Base-by-base conservation (phyloP, 352 stramenopile species). In the Phytophthora pistaciae region DNA sequence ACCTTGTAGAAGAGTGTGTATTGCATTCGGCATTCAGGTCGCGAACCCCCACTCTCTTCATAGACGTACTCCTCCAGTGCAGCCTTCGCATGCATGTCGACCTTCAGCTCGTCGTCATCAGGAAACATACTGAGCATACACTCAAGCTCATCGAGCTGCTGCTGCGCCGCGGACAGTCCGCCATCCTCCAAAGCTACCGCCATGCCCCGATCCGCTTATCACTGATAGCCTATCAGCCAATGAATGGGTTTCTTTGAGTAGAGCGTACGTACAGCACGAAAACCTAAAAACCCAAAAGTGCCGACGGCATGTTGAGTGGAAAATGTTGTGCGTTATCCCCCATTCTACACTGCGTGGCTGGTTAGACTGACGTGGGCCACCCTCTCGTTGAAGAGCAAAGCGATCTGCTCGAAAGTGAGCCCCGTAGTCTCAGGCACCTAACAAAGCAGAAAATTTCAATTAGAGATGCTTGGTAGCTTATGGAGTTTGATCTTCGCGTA, bases 61-160 rank as follows among this genome's bases (percentile, higher is more conserved):
- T 16, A 49, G 42, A 74, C 64, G 25, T 64, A 75, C n/a, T 65
- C 4, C 38, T 63, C 44, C 70, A 83, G 53, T 75, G 74, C 44
- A 78, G 21, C 1, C 60, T 72, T 64, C 31, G 72, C 25, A n/a
- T 68, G 49, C 2, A n/a, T 56, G 52, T 91, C 75, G 8, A 83
- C 73, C 1, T 64, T 44, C 11, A 94, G 49, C 74, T 93, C 87
- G 1, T 83, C 55, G 0, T 40, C 52, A 14, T 60, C 67, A 2
- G 74, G 79, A 52, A 94, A 94, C 85, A 94, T 94, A 70, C 87
- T 93, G 10, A 78, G 54, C 72, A 94, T 85, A 66, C 87, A 94
- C 62, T 90, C 85, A n/a, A 92, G 74, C 73, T 94, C 87, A 18
- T 93, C 85, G 53, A 85, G 63, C 72, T 93, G 85, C 66, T 82